These are phyloP conservation scores for Mucor saturninus DNA, from an alignment of 371 early-diverging fungal genomes.

Conservation along the genomic window DNA sequence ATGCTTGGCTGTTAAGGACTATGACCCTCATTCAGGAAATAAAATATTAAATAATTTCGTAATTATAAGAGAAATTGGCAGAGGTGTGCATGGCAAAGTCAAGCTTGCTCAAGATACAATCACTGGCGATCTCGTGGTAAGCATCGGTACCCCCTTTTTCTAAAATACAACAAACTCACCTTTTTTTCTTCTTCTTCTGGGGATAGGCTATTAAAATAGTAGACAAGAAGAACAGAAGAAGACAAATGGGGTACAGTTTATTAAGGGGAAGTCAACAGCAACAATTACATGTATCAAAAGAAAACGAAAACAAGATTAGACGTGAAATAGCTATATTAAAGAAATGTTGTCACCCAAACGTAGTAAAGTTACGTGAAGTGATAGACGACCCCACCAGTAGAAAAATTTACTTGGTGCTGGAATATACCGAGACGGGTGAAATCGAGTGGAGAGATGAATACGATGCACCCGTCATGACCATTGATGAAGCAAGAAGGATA, in stretches of 20 bases:
- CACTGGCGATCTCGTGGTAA: constrained; percentile 75
- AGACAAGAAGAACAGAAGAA: constrained; percentile 70
- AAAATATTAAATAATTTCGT: constrained; percentile 94
- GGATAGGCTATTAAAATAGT: constrained; percentile 83
- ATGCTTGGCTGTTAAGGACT: constrained; percentile 70
- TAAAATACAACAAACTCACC: background rate
- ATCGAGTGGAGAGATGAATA: constrained; percentile 75
- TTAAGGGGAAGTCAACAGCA: constrained; percentile 19
- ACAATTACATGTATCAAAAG: constrained; percentile 10
- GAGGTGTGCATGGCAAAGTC: constrained; percentile 95
- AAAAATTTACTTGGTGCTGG: constrained; percentile 90
- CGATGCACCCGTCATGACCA: constrained; percentile 61
- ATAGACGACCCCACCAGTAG: constrained; percentile 89
- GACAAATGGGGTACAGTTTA: constrained; percentile 59
- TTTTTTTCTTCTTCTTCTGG: too few relatives aligned
- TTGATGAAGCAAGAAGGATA: constrained; percentile 68
- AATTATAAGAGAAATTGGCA: constrained; percentile 86
- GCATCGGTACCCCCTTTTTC: constrained; percentile 6
- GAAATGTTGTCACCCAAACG: constrained; percentile 89
- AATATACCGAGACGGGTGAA: constrained; percentile 89
- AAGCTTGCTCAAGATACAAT: constrained; percentile 81
- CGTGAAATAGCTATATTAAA: constrained; percentile 94
- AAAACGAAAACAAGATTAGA: constrained; percentile 84
- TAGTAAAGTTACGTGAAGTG: constrained; percentile 87
- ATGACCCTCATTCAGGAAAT: constrained; percentile 82